Evolutionary conservation across 805 yeast genomes (phyloP), one percentile per base, ranked within the genome.

Genomic region (Starmerella roubikii): DNA sequence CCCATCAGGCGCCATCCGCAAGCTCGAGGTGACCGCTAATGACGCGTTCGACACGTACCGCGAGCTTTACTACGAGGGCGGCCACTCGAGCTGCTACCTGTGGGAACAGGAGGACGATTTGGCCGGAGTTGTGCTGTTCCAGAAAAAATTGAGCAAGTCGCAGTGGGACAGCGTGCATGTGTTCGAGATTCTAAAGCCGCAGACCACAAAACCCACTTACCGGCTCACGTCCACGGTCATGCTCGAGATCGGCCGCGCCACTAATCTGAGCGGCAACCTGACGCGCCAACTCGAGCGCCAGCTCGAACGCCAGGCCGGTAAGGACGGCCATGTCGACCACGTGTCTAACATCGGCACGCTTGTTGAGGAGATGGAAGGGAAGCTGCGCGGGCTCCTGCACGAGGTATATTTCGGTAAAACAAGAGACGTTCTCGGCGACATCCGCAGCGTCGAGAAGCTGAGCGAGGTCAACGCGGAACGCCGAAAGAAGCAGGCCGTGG

Each of bases 371-470:
- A 69, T 82, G 31, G 98, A 88, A 62, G 75, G 78, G 44, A 83
- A 79, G 56, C 65, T 88, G 63, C 72, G 98, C 59, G 82, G 81
- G 51, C 65, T 81, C 65, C 67, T 88, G 47, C 94, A 88, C 58
- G 94, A 84, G 47, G 96, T 88, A 21, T 88, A 88, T 58, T 88
- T 88, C 55, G 96, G 93, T 52, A 88, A 88, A 64, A 82, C 94
- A 16, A 76, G 82, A 54, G 95, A 88, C 54, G 78, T 91, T 35
- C 66, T 86, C 33, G 77, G 80, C 21, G 85, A 78, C 48, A 61
- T 77, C 29, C 69, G 84, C 55, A 69, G 60, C 32, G 52, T 62
- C 48, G 48, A 62, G 29, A 50, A 58, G 19, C 45, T 66, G 27
- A 54, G 62, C 12, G 58, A 56, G 3, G 57, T 61, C 28, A 42